Conservation (phyloP, 345 rosid species). For the Brassica juncea region DNA sequence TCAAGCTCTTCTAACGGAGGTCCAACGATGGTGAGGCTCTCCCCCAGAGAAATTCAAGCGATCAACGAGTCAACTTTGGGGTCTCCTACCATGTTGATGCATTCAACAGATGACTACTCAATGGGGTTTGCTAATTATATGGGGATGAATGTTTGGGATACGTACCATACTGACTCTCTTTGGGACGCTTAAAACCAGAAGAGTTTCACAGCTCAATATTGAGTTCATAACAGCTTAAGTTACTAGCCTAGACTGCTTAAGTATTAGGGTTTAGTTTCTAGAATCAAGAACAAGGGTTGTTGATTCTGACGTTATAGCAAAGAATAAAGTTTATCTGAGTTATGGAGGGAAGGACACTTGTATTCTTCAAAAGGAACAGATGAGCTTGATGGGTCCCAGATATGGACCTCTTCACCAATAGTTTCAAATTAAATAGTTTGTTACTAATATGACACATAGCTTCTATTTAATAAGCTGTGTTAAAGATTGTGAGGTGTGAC, state of each 20-base stretch:
- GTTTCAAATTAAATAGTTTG: neutral
- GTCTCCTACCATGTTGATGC: constrained; percentile 81
- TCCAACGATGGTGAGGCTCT: constrained; percentile 64
- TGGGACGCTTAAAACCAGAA: constrained; percentile 32
- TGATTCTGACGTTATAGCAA: constrained; percentile 32
- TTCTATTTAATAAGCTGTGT: constrained; percentile 38
- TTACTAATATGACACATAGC: constrained; percentile 26
- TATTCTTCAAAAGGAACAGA: constrained; percentile 7
- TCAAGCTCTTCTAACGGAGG: constrained; percentile 31
- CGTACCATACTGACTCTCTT: constrained; percentile 39
- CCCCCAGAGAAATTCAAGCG: constrained; percentile 79
- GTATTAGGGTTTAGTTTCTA: neutral
- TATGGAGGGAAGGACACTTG: constrained; percentile 36
- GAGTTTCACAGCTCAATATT: constrained; percentile 3
- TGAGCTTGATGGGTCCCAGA: constrained; percentile 35
- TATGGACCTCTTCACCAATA: constrained; percentile 30
- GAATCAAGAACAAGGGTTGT: constrained; percentile 39
- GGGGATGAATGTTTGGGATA: constrained; percentile 33
- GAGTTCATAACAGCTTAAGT: neutral
- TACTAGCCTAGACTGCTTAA: constrained; percentile 11
- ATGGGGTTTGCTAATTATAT: constrained; percentile 20
- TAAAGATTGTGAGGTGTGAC: constrained; percentile 36
- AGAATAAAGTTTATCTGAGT: constrained; percentile 31
- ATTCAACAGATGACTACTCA: constrained; percentile 33
- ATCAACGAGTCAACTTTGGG: constrained; percentile 84